Evolutionary conservation across 352 stramenopile genomes (phyloP).

Genomic region (Pseudoperonospora humuli): DNA sequence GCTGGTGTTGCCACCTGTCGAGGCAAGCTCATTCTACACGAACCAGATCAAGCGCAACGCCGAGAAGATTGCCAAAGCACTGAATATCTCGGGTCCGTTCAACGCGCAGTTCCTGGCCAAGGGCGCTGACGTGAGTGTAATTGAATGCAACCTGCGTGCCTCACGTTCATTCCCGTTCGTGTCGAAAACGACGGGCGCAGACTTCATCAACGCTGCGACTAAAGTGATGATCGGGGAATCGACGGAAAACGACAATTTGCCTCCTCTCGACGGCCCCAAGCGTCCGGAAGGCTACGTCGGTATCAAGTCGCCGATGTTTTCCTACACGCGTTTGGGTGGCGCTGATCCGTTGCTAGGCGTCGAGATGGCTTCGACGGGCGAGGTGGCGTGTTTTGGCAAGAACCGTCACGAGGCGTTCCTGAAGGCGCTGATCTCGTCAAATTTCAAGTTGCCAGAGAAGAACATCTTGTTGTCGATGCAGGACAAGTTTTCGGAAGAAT

Average conservation of each 20-base stretch:
- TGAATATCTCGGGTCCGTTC: constrained; percentile 98
- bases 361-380: constrained; percentile 97
- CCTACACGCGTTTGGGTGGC: constrained; percentile 91
- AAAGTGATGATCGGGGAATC: constrained; percentile 90
- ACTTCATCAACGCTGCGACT: constrained; percentile 98
- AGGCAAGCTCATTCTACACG: constrained; percentile 96
- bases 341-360: constrained; percentile 94
- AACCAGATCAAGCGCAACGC: constrained; percentile 95
- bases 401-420: constrained; percentile 96
- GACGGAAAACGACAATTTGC: constrained; percentile 89
- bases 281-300: constrained; percentile 91
- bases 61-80: constrained; percentile 89
- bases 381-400: constrained; percentile 96
- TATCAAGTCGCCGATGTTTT: constrained; percentile 93
- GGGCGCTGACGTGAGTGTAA: constrained; percentile 98
- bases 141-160: constrained; percentile 99
- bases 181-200: constrained; percentile 97
- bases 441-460: constrained; percentile 82
- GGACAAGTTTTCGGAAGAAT: constrained; percentile 91
- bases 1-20: constrained; percentile 95
- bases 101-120: constrained; percentile 99
- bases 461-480: constrained; percentile 91
- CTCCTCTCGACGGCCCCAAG: constrained; percentile 95
- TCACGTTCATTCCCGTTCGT: constrained; percentile 99
- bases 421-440: constrained; percentile 78